phyloP scores from a whole-genome alignment of 179 eudicot genomes.

The Sideroxylon spinosum region DNA sequence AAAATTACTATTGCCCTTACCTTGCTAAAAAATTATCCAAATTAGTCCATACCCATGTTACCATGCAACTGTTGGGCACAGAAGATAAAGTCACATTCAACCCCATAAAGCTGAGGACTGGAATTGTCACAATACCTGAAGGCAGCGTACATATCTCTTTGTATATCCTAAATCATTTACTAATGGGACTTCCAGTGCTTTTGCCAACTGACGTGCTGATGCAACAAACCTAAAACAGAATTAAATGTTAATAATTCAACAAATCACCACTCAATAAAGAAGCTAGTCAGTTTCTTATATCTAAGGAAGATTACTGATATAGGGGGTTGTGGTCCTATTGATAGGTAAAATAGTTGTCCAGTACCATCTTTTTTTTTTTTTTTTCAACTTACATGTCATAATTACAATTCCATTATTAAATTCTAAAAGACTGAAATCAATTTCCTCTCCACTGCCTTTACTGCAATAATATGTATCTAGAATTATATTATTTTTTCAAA shows the following conservation, averaged over 20 bases:
- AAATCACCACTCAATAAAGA: neutral
- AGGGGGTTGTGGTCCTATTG: neutral
- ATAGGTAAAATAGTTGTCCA: neutral
- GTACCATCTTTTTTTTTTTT: neutral
- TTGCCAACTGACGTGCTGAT: conserved; percentile 88
- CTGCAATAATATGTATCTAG: neutral
- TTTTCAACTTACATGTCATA: neutral
- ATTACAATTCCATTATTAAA: neutral
- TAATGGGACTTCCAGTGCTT: conserved; percentile 89
- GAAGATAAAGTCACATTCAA: neutral
- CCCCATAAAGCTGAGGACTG: conserved; percentile 7
- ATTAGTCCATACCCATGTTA: neutral
- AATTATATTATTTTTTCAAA: neutral
- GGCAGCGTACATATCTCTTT: conserved; percentile 92
- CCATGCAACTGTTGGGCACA: neutral
- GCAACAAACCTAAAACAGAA: conserved; percentile 72
- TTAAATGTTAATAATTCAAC: neutral
- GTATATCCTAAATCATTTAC: conserved; percentile 95
- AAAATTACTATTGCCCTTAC: neutral
- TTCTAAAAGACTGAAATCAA: neutral
- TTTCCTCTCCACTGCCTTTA: neutral
- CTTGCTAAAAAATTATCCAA: neutral
- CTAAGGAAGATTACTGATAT: neutral
- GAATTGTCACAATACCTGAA: conserved; percentile 52
- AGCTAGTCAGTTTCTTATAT: neutral